These are phyloP conservation scores for Aurinia saxatilis DNA, from an alignment of 345 rosid genomes.

Conservation along the genomic window DNA sequence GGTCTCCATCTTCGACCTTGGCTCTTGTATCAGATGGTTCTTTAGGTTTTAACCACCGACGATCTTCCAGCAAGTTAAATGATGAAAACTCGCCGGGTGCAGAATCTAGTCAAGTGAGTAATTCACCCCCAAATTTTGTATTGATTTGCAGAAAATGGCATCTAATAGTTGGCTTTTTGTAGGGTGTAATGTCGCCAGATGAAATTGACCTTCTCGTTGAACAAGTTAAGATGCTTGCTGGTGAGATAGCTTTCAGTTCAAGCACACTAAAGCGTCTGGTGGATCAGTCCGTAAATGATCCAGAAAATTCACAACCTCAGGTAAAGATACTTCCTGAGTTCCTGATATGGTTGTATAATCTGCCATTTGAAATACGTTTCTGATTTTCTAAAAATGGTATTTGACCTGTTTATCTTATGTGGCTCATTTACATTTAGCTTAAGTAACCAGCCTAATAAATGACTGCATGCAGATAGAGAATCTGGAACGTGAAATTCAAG, in stretches of 20 bases:
- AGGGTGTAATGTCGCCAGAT: constrained; percentile 80
- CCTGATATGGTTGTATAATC: background rate
- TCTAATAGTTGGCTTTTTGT: constrained; percentile 19
- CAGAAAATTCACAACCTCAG: constrained; percentile 73
- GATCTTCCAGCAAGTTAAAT: constrained; percentile 78
- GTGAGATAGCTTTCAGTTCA: constrained; percentile 86
- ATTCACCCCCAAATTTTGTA: constrained; percentile 1
- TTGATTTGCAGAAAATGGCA: constrained; percentile 1
- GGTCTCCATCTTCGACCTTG: constrained; percentile 43
- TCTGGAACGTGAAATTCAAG: constrained; percentile 84
- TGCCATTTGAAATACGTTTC: background rate
- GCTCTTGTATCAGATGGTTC: constrained; percentile 45
- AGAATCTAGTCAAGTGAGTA: constrained; percentile 65
- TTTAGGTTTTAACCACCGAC: constrained; percentile 48
- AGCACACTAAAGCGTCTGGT: constrained; percentile 94
- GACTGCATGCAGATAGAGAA: constrained; percentile 52
- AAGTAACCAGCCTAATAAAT: background rate
- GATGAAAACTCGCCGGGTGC: constrained; percentile 65
- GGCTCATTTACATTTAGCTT: background rate
- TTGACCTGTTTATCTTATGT: background rate
- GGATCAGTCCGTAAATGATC: constrained; percentile 85
- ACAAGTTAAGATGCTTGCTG: constrained; percentile 99
- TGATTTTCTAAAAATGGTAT: background rate
- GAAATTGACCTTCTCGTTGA: constrained; percentile 96
- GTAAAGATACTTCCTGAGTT: constrained; percentile 26